Evolutionary conservation across 2,329 filamentous ascomycete genomes (phyloP).

Genomic region (Verticillium nonalfalfae): DNA sequence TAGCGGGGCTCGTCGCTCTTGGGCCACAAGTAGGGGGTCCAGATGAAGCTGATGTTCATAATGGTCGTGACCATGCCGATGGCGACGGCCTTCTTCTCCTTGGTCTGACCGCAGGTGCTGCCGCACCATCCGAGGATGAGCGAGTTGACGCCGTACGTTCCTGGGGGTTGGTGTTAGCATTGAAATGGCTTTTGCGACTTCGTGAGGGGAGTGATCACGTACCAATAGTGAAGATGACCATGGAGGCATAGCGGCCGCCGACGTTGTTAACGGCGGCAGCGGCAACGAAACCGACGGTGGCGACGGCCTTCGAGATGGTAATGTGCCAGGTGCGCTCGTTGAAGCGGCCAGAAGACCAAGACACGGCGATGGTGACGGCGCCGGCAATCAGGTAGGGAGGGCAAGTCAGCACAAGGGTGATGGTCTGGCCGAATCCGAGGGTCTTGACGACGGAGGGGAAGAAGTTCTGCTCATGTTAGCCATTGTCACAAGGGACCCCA

Average conservation of each 20-base stretch:
- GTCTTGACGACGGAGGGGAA: conserved; percentile 37
- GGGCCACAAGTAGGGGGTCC: conserved; percentile 35
- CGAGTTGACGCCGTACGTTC: conserved; percentile 26
- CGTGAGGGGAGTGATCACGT: neutral
- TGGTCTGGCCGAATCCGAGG: conserved; percentile 37
- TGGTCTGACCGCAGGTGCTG: conserved; percentile 30
- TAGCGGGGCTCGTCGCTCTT: conserved; percentile 30
- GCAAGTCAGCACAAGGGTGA: conserved; percentile 41
- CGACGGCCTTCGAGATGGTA: conserved; percentile 29
- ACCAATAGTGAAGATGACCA: conserved; percentile 22
- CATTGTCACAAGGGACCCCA: neutral
- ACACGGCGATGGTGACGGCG: conserved; percentile 15
- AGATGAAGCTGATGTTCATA: conserved; percentile 26
- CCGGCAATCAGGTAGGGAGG: conserved; percentile 24
- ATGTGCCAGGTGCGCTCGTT: conserved; percentile 38
- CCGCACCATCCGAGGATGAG: conserved; percentile 30
- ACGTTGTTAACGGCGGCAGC: conserved; percentile 17
- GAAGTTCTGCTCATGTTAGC: conserved; percentile 2
- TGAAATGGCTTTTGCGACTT: too few species aligned
- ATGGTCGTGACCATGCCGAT: conserved; percentile 21
- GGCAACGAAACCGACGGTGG: conserved; percentile 29
- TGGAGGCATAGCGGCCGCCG: conserved; percentile 19
- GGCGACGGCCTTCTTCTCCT: conserved; percentile 33
- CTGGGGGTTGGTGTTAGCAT: neutral
- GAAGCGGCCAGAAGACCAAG: conserved; percentile 27